Base-by-base conservation (phyloP, 768 basidiomycete species). In the Termitomyces sp. region DNA sequence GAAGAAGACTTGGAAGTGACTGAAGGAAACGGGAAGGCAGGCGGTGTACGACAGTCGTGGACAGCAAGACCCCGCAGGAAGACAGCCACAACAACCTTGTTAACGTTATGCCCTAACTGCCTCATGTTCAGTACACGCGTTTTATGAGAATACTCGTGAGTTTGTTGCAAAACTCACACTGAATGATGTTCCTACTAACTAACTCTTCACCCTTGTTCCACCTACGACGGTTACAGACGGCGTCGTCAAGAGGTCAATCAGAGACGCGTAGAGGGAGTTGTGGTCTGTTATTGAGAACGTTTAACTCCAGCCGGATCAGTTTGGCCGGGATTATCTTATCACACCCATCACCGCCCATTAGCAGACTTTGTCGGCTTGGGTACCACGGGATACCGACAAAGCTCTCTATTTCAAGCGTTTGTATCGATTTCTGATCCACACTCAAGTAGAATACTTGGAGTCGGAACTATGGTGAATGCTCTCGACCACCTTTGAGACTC, bases 71-170 rank as follows among this genome's bases (percentile, higher is more conserved):
- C 28, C 62, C 54, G 65, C 63, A 62, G 57, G 63, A 62, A 66
- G 65, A 60, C 51, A 52, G 52, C 53, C 59, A 35, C 56, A 54
- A 62, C 58, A 64, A 67, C 65, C 72, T 72, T 70, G 72, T 74
- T 54, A 74, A 72, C 71, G 73, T 74, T 54, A 74, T 71, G 70
- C 73, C 30, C 74, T 75, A 71, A 66, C 61, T 74, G 81, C 81
- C 80, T 82, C 81, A 78, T 83, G 81, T 81, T 75, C 62, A 77
- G 72, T 65, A 72, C 79, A 79, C 78, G 76, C 74, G 76, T 73
- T 71, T 65, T 66, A 68, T 69, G 70, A 70, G 62, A 56, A 58
- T 56, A 33, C 40, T 57, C 50, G 44, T 52, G 61, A 60, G 51
- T 57, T 60, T 59, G 45, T 35, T 36, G 52, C 46, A 36, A 60